Conservation (phyloP, 1,284 basidiomycete genomes). For the Sparassis latifolia region DNA sequence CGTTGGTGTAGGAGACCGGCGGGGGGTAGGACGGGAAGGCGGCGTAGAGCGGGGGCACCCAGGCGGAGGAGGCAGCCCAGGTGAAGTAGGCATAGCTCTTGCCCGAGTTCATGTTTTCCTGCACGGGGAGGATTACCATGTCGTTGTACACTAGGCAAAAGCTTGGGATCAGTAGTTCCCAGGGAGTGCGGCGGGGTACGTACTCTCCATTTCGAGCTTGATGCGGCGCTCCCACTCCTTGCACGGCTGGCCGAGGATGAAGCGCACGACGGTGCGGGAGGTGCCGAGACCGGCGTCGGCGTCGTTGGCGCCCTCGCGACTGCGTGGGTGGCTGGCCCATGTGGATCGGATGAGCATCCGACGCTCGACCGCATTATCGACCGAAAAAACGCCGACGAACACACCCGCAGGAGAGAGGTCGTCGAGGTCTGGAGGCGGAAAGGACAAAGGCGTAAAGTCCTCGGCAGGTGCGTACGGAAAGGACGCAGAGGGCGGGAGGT, state of each 20-base stretch:
- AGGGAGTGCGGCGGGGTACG: constrained; percentile 25
- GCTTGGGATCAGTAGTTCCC: neutral
- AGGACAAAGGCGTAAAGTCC: constrained; percentile 35
- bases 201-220: constrained; percentile 88
- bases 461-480: constrained; percentile 32
- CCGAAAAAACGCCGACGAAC: constrained; percentile 88
- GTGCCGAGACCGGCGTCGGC: constrained; percentile 74
- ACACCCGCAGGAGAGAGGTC: constrained; percentile 83
- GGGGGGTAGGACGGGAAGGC: constrained; percentile 25
- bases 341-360: constrained; percentile 87
- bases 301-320: constrained; percentile 62
- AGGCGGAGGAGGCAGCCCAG: constrained; percentile 89
- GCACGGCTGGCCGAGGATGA: constrained; percentile 84
- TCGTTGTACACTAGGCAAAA: constrained; percentile 78
- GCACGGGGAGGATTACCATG: constrained; percentile 76
- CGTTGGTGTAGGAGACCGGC: constrained; percentile 56
- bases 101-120: constrained; percentile 90
- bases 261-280: constrained; percentile 84
- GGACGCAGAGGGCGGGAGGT: constrained; percentile 28
- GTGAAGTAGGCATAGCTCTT: constrained; percentile 83
- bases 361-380: constrained; percentile 82
- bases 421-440: constrained; percentile 67
- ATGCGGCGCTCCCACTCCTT: constrained; percentile 77
- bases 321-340: constrained; percentile 81
- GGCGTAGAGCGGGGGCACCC: constrained; percentile 76